A percentile compares a stretch with the other conserved stretches of the same genome.
These are phyloP conservation scores for Petunia axillaris DNA, from an alignment of 257 asterid genomes.

Conservation along the genomic window DNA sequence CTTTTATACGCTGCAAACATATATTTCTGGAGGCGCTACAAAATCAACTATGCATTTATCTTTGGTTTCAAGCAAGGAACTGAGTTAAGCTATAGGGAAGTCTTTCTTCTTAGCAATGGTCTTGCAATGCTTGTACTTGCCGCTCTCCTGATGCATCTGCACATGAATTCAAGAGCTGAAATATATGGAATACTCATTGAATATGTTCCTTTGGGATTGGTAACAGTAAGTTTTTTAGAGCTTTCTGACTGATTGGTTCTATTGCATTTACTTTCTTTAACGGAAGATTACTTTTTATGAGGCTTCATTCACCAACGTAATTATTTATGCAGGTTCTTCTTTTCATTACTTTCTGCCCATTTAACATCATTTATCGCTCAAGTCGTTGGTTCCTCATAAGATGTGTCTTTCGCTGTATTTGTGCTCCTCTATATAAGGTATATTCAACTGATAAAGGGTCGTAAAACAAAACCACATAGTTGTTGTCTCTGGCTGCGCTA, in stretches of 20 bases:
- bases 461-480: background rate
- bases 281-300: background rate
- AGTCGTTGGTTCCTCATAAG: conserved; percentile 69
- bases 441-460: conserved; percentile 5
- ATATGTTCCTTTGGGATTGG: conserved; percentile 71
- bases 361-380: conserved; percentile 65
- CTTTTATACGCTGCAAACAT: conserved; percentile 71
- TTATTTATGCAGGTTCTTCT: conserved; percentile 54
- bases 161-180: conserved; percentile 58
- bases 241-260: conserved; percentile 21
- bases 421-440: conserved; percentile 86
- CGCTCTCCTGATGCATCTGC: conserved; percentile 68
- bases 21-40: conserved; percentile 83
- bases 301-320: background rate
- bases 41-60: conserved; percentile 82
- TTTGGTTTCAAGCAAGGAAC: conserved; percentile 85
- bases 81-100: conserved; percentile 73
- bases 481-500: conserved; percentile 17
- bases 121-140: conserved; percentile 68
- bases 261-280: conserved; percentile 20
- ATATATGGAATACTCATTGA: conserved; percentile 50
- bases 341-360: conserved; percentile 59
- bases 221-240: conserved; percentile 51
- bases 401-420: conserved; percentile 59
- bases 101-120: conserved; percentile 75